Conservation (phyloP, 2,329 filamentous ascomycete species). For the Bipolaris zeicola region DNA sequence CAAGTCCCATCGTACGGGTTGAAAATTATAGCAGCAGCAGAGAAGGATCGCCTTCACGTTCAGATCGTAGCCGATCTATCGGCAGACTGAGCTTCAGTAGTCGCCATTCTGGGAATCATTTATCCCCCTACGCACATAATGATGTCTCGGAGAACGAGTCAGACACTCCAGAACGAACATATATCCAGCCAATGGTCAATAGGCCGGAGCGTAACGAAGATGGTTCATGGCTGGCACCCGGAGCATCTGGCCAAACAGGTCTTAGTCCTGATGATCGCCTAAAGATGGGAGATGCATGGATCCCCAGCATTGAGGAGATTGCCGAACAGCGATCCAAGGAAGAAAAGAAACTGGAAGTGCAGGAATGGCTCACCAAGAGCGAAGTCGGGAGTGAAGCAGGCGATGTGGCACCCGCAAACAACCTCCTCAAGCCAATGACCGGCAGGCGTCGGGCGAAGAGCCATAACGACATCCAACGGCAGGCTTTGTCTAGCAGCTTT, state of each 20-base stretch:
- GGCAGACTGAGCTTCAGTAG: slow-evolving; percentile 46
- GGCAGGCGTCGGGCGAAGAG: slow-evolving; percentile 56
- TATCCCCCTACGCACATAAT: slow-evolving; percentile 46
- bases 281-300: slow-evolving; percentile 47
- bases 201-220: slow-evolving; percentile 49
- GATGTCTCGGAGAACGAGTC: slow-evolving; percentile 43
- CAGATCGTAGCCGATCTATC: slow-evolving; percentile 40
- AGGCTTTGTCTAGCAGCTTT: slow-evolving; percentile 28
- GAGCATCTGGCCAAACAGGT: slow-evolving; percentile 51
- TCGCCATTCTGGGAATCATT: slow-evolving; percentile 43
- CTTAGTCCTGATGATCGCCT: slow-evolving; percentile 55
- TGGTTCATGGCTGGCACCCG: slow-evolving; percentile 54
- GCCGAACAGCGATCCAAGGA: slow-evolving; percentile 53
- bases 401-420: slow-evolving; percentile 41
- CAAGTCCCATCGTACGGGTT: slow-evolving; percentile 48
- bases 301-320: slow-evolving; percentile 59
- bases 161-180: slow-evolving; percentile 27
- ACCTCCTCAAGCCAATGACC: slow-evolving; percentile 35
- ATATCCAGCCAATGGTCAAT: slow-evolving; percentile 38
- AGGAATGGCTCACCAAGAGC: slow-evolving; percentile 57
- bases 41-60: slow-evolving; percentile 43
- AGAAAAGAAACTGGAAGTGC: slow-evolving; percentile 60
- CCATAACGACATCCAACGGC: slow-evolving; percentile 47
- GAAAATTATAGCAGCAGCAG: slow-evolving; percentile 46
- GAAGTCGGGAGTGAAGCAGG: slow-evolving; percentile 56